Conservation (phyloP, 768 basidiomycete species). For the Macrocybe gigantea region DNA sequence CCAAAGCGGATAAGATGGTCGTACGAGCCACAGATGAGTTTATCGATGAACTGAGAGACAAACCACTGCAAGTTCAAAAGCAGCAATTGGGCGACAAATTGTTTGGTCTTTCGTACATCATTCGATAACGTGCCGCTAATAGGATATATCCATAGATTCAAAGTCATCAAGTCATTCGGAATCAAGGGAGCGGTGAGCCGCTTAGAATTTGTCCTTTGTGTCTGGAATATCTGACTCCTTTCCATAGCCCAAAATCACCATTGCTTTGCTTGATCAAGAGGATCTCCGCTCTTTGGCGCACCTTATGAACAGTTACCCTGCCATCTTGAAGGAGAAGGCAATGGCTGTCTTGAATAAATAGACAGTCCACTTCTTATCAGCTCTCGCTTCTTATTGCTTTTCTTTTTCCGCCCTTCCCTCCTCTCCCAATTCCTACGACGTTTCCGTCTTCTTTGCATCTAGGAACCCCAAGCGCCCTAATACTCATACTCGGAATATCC, state of each 20-base stretch:
- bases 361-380: not conserved
- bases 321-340: constrained; percentile 77
- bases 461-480: too few relatives aligned
- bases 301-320: constrained; percentile 82
- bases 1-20: constrained; percentile 66
- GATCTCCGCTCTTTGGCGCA: constrained; percentile 81
- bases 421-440: not conserved
- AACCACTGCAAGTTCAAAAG: constrained; percentile 58
- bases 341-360: constrained; percentile 15
- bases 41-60: constrained; percentile 53
- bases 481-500: too few relatives aligned
- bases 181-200: constrained; percentile 70
- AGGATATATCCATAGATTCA: constrained; percentile 26
- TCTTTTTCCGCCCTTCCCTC: not conserved
- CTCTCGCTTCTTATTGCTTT: not conserved
- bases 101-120: constrained; percentile 23
- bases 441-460: not conserved
- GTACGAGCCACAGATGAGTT: constrained; percentile 69
- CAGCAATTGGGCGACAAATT: constrained; percentile 79
- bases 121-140: too few relatives aligned
- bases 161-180: constrained; percentile 71
- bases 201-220: not conserved
- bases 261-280: constrained; percentile 77
- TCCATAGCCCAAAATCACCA: constrained; percentile 74
- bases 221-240: constrained; percentile 1